Percentiles rank a stretch among this genome's conserved stretches.
Evolutionary conservation across 257 asterid genomes (phyloP).

Genomic region (Knoxia roxburghii): DNA sequence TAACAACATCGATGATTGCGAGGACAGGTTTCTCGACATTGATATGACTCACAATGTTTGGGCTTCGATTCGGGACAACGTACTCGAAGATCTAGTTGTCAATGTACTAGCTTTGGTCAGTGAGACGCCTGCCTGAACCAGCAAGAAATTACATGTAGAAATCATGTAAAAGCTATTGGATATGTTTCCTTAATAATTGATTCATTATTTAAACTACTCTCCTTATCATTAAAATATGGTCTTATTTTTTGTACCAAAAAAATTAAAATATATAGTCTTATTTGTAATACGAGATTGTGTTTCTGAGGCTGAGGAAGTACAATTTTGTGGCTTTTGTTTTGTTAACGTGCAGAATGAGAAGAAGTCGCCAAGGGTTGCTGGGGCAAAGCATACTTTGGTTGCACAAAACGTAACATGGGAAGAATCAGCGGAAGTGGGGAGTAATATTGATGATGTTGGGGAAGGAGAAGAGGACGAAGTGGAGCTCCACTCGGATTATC

Average conservation of each 20-base stretch:
- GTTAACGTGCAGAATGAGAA: not conserved
- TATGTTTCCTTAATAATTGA: too few relatives aligned
- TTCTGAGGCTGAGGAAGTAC: too few relatives aligned
- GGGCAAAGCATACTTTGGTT: not conserved
- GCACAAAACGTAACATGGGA: too few relatives aligned
- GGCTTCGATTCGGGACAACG: constrained; percentile 45
- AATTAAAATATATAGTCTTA: too few relatives aligned
- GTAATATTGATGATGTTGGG: not conserved
- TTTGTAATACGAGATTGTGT: too few relatives aligned
- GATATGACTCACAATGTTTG: constrained; percentile 36
- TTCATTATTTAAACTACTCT: too few relatives aligned
- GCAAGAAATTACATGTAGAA: not conserved
- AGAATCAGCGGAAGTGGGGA: too few relatives aligned
- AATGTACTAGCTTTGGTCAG: constrained; percentile 42
- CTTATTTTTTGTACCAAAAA: too few relatives aligned
- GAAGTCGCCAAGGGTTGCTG: not conserved
- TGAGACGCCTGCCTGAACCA: not conserved
- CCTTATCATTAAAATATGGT: too few relatives aligned
- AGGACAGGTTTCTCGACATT: constrained; percentile 50
- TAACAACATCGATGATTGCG: constrained; percentile 63
- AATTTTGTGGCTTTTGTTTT: too few relatives aligned
- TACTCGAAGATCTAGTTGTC: constrained; percentile 37
- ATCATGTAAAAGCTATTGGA: not conserved
- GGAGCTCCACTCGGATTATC: not conserved
- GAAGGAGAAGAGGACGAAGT: not conserved